These are phyloP conservation scores for Smittium culicis DNA, from an alignment of 371 early-diverging fungal genomes.

Conservation along the genomic window DNA sequence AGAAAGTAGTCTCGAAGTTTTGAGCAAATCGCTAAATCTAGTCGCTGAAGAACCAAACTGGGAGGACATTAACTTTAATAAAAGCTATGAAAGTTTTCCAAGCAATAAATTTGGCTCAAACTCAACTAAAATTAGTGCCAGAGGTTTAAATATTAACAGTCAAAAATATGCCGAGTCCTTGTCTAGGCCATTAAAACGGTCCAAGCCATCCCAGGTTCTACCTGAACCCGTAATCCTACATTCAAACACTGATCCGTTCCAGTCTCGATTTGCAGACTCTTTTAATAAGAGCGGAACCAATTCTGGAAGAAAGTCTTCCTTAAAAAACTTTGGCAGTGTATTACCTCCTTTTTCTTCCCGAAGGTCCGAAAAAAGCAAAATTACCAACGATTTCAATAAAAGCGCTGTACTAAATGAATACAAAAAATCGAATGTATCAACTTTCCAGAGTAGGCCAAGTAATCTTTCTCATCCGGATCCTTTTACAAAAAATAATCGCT, in stretches of 20 bases:
- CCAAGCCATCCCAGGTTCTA: not conserved
- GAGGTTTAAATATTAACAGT: not conserved
- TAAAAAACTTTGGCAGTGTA: not conserved
- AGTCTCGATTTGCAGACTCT: not conserved
- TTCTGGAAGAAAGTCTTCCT: not conserved
- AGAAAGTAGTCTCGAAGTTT: not conserved
- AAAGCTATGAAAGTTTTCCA: not conserved
- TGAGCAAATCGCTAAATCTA: not conserved
- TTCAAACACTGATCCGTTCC: not conserved
- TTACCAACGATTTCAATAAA: not conserved
- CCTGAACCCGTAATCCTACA: constrained; percentile 5
- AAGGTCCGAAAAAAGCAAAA: not conserved
- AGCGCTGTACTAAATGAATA: not conserved
- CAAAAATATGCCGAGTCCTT: not conserved
- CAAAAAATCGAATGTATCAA: not conserved
- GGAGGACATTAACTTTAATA: not conserved
- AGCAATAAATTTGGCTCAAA: not conserved
- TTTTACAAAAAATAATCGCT: not conserved
- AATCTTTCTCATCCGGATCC: not conserved
- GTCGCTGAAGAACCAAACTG: not conserved
- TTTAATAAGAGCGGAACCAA: not conserved
- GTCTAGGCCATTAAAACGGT: not conserved
- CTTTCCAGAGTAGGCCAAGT: not conserved
- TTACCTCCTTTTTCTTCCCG: not conserved
- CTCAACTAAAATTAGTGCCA: not conserved